Base-by-base conservation (phyloP, 2,329 filamentous ascomycete genomes). In the Cladorrhinum sp. region DNA sequence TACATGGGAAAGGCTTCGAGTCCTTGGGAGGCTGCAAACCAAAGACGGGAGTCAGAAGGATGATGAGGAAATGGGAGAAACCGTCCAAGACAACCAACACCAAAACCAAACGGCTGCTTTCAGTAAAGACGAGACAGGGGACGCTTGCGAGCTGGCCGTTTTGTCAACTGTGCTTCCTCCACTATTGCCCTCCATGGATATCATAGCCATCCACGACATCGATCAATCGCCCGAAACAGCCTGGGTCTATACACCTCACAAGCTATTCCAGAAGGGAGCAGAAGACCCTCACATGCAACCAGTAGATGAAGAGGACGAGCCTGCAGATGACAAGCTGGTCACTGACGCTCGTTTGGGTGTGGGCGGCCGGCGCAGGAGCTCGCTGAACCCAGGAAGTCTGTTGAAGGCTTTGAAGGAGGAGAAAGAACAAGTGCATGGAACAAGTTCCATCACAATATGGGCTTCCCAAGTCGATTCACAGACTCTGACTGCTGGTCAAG, bases 141-240 rank as follows among this genome's bases (percentile, higher is more conserved):
- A 46, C 16, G 6, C 7, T 46, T 46, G 7, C 42, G 18, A 46
- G 10, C 18, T 46, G 16, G n/a, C 18, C n/a, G 18, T 21, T 46
- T 21, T 46, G 42, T 46, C 42, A 18, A 46, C 42, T 7, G 42
- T 46, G 3, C 6, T 46, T 16, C 42, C 42, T 8, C 42, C 42
- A 20, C 18, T 46, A 5, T 8, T 46, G 18, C 62, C 62, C 1
- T 39, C 48, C n/a, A 49, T 61, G 7, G 58, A 63, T 8, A 51
- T 65, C 52, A 39, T 65, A 1, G 63, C 63, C 24, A 51, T 65
- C 3, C 63, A 61, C 30, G 63, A 65, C 58, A 33, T 65, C 36
- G 63, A 54, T 30, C 50, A 65, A 20, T 39, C 60, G 1, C 36
- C 57, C 28, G 16, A 48, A 10, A 62, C 39, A 6, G 60, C 63